A percentile compares a stretch with the other conserved stretches of the same genome.
Conservation (phyloP, 352 stramenopile genomes). For the Globisporangium iwayamae region DNA sequence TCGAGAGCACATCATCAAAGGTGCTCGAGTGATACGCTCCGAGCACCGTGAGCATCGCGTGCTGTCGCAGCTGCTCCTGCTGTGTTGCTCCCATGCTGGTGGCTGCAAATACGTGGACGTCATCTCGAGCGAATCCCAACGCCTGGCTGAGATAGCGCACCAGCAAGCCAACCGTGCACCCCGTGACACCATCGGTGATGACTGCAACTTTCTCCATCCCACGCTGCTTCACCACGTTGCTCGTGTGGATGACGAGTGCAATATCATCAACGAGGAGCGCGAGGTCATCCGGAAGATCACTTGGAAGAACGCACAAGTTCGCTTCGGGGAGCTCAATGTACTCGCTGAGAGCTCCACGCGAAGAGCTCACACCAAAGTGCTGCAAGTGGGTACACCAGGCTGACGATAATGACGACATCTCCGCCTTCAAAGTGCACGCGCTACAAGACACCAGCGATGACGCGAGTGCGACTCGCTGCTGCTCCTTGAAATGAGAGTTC, state of each 20-base stretch:
- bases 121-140: conserved; percentile 15
- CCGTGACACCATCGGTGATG: conserved; percentile 17
- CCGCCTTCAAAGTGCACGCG: not conserved
- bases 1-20: conserved; percentile 18
- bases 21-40: conserved; percentile 31
- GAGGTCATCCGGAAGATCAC: conserved; percentile 33
- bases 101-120: conserved; percentile 32
- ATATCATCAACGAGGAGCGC: conserved; percentile 39
- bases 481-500: conserved; percentile 1
- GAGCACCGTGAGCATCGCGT: conserved; percentile 29
- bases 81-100: not conserved
- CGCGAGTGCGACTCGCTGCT: conserved; percentile 18
- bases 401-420: not conserved
- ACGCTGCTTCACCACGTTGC: conserved; percentile 23
- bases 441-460: conserved; percentile 20
- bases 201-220: conserved; percentile 26
- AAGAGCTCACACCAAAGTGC: conserved; percentile 29
- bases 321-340: conserved; percentile 37
- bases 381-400: not conserved
- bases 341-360: conserved; percentile 32
- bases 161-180: conserved; percentile 24
- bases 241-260: conserved; percentile 34
- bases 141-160: conserved; percentile 26
- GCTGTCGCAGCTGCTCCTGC: conserved; percentile 2
- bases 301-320: conserved; percentile 30